Base-by-base conservation (phyloP, 2,329 filamentous ascomycete species). In the Fusarium nelsonii region DNA sequence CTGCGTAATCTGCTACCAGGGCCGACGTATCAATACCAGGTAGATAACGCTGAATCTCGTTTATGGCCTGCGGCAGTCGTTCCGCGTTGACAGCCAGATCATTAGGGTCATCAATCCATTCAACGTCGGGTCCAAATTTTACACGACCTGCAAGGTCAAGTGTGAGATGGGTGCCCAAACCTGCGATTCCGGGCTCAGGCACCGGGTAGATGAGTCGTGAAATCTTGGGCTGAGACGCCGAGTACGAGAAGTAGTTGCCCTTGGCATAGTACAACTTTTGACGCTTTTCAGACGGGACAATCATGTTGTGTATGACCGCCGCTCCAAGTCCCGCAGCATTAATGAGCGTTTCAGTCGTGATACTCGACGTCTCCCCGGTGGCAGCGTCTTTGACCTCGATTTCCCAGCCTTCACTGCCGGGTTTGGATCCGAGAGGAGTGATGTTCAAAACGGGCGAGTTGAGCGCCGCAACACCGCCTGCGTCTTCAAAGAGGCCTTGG, bases 231-330 rank as follows among this genome's bases (percentile, higher is more conserved):
- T 76, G 75, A 0, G 90, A 87, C 2, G 88, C 83, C 0, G 85
- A 80, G 81, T 97, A 98, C 32, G 91, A 92, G 81, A 97, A 98
- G 82, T 99, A 99, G 64, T 93, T 95, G 1, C 96, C 96, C 82
- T 99, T 99, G 62, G 95, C 95, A 80, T 91, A 98, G 83, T 88
- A 92, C 7, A 93, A 86, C 26, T 80, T 86, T 39, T 83, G 82
- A 51, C 88, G 88, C 7, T 85, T 80, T 1, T 81, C 78, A 0
- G 81, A 72, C 0, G 90, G 89, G 0, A 93, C 84, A 37, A 98
- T 87, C 86, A 94, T 90, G 81, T 98, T 99, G 75, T 91, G 91
- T 44, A 98, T 83, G 23, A 82, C 82, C 52, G 91, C 91, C 20
- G 94, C 92, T 65, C 87, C 89, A 16, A 97, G 87, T 0, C 96